Conservation (phyloP, 169 alveolate species). For the Condylostoma magnum region DNA sequence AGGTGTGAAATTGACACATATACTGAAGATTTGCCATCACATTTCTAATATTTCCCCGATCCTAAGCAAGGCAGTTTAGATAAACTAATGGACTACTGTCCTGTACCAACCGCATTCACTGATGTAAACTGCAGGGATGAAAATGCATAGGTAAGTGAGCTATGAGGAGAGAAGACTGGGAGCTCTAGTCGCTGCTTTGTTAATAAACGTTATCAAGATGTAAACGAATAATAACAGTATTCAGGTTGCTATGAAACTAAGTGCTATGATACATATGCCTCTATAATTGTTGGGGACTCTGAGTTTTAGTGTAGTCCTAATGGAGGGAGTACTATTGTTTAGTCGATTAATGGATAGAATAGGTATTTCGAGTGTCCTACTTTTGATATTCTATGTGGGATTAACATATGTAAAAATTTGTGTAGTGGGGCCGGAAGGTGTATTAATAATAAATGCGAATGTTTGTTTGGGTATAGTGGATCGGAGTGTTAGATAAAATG, state of each 20-base stretch:
- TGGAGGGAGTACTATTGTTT: conserved; percentile 1
- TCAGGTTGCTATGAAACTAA: neutral
- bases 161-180: conserved; percentile 9
- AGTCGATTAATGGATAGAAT: neutral
- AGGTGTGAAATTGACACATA: neutral
- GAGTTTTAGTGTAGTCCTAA: conserved; percentile 3
- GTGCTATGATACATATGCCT: neutral
- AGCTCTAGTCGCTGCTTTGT: conserved; percentile 18
- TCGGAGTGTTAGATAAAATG: neutral
- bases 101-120: neutral
- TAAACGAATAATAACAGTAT: neutral
- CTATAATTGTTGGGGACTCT: neutral
- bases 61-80: conserved; percentile 14
- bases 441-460: neutral
- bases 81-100: conserved; percentile 11
- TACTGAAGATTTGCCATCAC: neutral
- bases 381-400: conserved; percentile 8
- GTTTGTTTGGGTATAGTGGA: neutral
- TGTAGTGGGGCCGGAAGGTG: conserved; percentile 26
- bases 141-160: neutral
- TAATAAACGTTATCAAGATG: neutral
- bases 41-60: conserved; percentile 4
- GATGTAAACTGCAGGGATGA: conserved; percentile 21
- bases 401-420: neutral
- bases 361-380: conserved; percentile 9